phyloP scores from a whole-genome alignment of 805 yeast species.

The Phaffomyces antillensis region DNA sequence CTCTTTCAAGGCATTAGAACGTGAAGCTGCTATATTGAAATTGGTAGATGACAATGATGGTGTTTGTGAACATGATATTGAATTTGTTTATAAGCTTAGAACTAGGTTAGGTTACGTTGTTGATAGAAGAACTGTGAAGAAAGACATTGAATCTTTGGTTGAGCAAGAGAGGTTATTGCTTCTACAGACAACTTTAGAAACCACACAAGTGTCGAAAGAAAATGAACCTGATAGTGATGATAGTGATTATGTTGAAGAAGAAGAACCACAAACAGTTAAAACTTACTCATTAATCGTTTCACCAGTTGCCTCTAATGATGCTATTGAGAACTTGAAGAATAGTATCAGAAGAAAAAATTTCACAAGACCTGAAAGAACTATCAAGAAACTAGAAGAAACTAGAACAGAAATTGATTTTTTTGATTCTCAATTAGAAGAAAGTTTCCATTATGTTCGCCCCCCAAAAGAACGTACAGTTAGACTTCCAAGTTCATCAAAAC shows the following conservation, averaged over 20 bases:
- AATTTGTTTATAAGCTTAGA: slow-evolving; percentile 35
- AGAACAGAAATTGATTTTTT: slow-evolving; percentile 21
- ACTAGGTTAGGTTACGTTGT: slow-evolving; percentile 34
- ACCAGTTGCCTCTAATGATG: slow-evolving; percentile 17
- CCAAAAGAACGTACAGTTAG: background rate
- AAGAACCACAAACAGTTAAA: background rate
- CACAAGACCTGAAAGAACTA: background rate
- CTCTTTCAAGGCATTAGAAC: slow-evolving; percentile 37
- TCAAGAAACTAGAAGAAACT: slow-evolving; percentile 12
- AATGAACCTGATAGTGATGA: slow-evolving; percentile 10
- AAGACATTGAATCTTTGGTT: slow-evolving; percentile 34
- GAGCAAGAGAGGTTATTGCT: slow-evolving; percentile 23
- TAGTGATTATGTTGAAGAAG: background rate
- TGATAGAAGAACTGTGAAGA: slow-evolving; percentile 48
- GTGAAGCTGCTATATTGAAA: slow-evolving; percentile 36
- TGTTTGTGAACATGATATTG: slow-evolving; percentile 35
- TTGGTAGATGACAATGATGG: slow-evolving; percentile 39
- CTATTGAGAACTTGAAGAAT: slow-evolving; percentile 11
- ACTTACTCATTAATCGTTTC: slow-evolving; percentile 20
- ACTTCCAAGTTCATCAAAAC: background rate
- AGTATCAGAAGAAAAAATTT: background rate
- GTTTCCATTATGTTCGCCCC: slow-evolving; percentile 7
- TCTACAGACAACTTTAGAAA: slow-evolving; percentile 11
- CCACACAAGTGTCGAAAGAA: background rate
- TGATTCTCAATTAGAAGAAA: slow-evolving; percentile 18